phyloP scores from a whole-genome alignment of 2,329 filamentous ascomycete species.

The Escovopsis sp. region DNA sequence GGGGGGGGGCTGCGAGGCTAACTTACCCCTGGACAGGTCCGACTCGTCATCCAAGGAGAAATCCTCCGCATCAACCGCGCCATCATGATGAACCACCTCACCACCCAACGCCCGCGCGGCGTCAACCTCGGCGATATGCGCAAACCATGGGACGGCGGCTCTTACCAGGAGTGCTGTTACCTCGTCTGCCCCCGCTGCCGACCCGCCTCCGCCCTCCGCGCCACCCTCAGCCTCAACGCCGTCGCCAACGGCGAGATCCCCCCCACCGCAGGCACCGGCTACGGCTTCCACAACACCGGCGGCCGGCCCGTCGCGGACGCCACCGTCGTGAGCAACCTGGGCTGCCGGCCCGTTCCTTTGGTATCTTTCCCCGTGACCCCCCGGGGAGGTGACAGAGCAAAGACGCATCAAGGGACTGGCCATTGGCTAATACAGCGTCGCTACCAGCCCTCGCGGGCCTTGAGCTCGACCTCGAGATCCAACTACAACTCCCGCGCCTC shows the following conservation, averaged over 20 bases:
- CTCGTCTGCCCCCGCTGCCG: conserved; percentile 37
- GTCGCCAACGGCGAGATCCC: conserved; percentile 35
- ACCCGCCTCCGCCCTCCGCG: conserved; percentile 25
- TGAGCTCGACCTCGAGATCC: too few species aligned
- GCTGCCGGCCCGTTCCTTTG: conserved; percentile 21
- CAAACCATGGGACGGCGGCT: conserved; percentile 24
- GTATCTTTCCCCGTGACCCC: conserved; percentile 12
- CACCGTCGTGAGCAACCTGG: conserved; percentile 24
- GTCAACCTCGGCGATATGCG: conserved; percentile 8
- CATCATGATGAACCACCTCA: conserved; percentile 9
- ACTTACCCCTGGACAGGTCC: conserved; percentile 13
- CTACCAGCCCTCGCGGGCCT: not conserved
- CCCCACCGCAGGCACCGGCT: conserved; percentile 34
- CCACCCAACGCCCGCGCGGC: conserved; percentile 6
- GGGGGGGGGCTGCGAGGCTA: too few species aligned
- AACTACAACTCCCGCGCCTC: too few species aligned
- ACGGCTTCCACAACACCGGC: conserved; percentile 32
- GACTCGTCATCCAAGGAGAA: conserved; percentile 17
- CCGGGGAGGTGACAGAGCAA: too few species aligned
- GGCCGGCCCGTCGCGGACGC: conserved; percentile 29
- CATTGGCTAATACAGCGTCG: not conserved
- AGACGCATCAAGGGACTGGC: not conserved
- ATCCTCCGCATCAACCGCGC: conserved; percentile 11
- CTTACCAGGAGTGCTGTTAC: conserved; percentile 32
- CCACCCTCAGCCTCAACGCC: conserved; percentile 35